Conservation (phyloP, 345 rosid species). For the Reutealis trisperma region DNA sequence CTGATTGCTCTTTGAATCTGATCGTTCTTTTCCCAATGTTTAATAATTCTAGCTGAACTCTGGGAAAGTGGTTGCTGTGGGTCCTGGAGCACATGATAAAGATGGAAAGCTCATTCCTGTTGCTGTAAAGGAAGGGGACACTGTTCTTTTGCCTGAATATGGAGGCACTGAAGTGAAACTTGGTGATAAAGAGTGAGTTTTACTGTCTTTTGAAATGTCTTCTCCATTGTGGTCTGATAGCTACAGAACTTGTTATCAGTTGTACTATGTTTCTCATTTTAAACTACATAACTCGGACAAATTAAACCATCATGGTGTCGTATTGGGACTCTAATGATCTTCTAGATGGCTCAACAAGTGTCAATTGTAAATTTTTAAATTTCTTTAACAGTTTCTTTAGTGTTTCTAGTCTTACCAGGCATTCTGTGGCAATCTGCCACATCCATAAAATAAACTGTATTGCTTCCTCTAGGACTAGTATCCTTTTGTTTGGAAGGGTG, state of each 20-base stretch:
- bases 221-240: not conserved
- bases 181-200: constrained; percentile 31
- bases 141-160: constrained; percentile 31
- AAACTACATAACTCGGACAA: too few relatives aligned
- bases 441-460: too few relatives aligned
- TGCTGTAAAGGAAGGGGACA: constrained; percentile 29
- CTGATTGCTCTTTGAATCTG: not conserved
- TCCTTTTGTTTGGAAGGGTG: too few relatives aligned
- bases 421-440: too few relatives aligned
- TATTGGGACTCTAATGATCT: too few relatives aligned
- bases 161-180: constrained; percentile 38
- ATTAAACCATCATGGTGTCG: too few relatives aligned
- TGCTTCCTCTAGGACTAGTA: too few relatives aligned
- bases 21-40: not conserved
- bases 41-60: constrained; percentile 20
- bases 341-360: too few relatives aligned
- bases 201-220: not conserved
- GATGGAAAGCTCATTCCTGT: constrained; percentile 28
- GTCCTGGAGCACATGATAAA: constrained; percentile 26
- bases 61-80: constrained; percentile 30
- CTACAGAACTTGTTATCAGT: not conserved
- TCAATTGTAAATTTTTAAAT: too few relatives aligned
- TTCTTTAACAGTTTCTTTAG: too few relatives aligned
- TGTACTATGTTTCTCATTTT: not conserved
- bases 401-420: too few relatives aligned